Evolutionary conservation across 2,329 filamentous ascomycete genomes (phyloP), one percentile per base, ranked within the genome.

Genomic region (Cladosporium austrohemisphaericum): DNA sequence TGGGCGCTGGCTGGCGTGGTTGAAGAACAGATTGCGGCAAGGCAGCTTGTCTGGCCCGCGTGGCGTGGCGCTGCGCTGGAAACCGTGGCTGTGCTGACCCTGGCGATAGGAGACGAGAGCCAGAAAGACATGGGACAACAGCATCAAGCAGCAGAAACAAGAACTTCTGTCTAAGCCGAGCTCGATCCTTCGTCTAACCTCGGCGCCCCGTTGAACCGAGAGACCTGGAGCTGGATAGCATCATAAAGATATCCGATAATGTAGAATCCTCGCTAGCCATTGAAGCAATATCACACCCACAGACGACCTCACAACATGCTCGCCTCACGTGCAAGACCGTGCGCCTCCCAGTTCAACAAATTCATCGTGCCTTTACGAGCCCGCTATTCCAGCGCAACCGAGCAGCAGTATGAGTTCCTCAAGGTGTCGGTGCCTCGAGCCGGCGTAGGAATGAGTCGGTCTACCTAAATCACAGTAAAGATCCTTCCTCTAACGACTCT

Each of bases 391-490:
- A 70, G 71, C 55, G 71, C 71, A 55, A 67, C 66, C 50, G 64
- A 64, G 37, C 61, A 69, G 51, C 70, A 69, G 47, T 96, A 94
- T 71, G 86, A 96, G 65, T 85, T 85, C 70, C 84, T 97, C 60
- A 76, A 93, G 59, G 83, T 89, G 43, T 89, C 88, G 14, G 82
- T 81, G 57, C 92, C 92, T 8, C 86, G 85, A 69, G 85, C 88
- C n/a, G 90, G 91, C 43, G 91, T 98, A 51, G 88, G 88, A 2
- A 80, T 95, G 73, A 87, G 92, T 95, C 77, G 55, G 74, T 57
- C 10, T 9, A 14, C 20, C 25, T n/a, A 51, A 44, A 28, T n/a
- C 41, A 28, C 9, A 16, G 9, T 50, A 41, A 51, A 8, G n/a
- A 32, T 18, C 36, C 11, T n/a, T n/a, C 11, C 49, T n/a, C n/a